Percentiles rank a stretch among this genome's conserved stretches.
These are phyloP conservation scores for Didymosphaeria variabile DNA, from an alignment of 2,329 filamentous ascomycete species.

Conservation along the genomic window DNA sequence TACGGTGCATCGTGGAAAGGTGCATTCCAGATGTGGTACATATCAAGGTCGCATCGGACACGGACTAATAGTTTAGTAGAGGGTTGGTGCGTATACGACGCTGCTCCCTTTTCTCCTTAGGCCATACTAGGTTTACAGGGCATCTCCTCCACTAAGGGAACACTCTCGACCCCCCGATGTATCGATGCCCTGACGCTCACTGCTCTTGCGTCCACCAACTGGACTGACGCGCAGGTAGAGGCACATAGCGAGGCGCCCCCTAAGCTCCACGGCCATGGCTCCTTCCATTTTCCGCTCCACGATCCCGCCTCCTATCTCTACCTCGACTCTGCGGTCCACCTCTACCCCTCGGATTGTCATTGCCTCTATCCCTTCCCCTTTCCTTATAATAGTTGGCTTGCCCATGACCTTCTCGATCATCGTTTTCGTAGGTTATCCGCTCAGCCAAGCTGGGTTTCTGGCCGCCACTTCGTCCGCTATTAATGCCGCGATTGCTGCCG, in stretches of 20 bases:
- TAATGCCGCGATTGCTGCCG: neutral
- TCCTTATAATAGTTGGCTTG: neutral
- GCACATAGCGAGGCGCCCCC: neutral
- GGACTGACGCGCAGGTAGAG: neutral
- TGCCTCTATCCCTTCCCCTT: neutral
- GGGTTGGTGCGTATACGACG: too few species aligned
- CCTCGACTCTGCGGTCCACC: neutral
- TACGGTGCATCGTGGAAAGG: neutral
- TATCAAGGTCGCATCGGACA: too few species aligned
- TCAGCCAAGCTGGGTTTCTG: neutral
- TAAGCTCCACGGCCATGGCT: neutral
- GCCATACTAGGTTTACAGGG: too few species aligned
- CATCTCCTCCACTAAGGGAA: too few species aligned
- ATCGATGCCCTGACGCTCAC: too few species aligned
- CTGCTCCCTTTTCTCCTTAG: too few species aligned
- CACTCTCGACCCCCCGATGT: too few species aligned
- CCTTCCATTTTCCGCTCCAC: neutral
- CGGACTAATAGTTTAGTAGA: too few species aligned
- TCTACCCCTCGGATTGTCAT: neutral
- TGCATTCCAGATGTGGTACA: too few species aligned
- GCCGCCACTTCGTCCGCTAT: neutral
- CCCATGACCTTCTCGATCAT: neutral
- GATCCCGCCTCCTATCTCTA: neutral
- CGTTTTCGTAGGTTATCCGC: neutral
- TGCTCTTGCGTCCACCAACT: neutral